Conservation (phyloP, 139 green algal genomes). For the Asterochloris sp. region DNA sequence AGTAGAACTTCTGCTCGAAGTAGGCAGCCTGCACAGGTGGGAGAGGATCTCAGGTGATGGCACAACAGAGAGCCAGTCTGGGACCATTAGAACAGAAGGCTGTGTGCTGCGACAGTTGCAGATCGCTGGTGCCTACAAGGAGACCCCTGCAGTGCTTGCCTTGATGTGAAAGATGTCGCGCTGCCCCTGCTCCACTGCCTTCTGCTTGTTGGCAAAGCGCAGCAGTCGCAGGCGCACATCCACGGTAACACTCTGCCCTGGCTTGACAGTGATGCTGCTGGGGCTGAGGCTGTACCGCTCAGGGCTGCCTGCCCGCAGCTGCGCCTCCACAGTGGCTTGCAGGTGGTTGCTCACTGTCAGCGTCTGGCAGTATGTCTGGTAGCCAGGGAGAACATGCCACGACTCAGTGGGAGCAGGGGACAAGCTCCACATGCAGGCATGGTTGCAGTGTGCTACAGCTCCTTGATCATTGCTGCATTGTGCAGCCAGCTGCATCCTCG, state of each 20-base stretch:
- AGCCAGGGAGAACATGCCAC: background rate
- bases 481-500: background rate
- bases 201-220: constrained; percentile 56
- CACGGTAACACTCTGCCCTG: constrained; percentile 30
- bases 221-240: constrained; percentile 53
- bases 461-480: background rate
- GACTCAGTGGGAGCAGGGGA: background rate
- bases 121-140: no score
- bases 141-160: constrained; percentile 17
- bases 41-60: no score
- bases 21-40: constrained; percentile 39
- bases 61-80: no score
- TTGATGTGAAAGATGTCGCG: constrained; percentile 78
- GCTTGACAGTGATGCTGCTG: constrained; percentile 37
- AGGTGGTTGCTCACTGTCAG: constrained; percentile 60
- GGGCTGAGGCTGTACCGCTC: constrained; percentile 64
- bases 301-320: constrained; percentile 52
- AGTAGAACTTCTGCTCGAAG: constrained; percentile 73
- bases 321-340: constrained; percentile 47
- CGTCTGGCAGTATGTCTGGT: constrained; percentile 53
- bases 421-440: background rate
- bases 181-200: constrained; percentile 55
- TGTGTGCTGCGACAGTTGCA: background rate
- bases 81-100: background rate
- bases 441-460: no score